Base-by-base conservation (phyloP, 2,329 filamentous ascomycete genomes). In the Pyrenochaeta sp. region DNA sequence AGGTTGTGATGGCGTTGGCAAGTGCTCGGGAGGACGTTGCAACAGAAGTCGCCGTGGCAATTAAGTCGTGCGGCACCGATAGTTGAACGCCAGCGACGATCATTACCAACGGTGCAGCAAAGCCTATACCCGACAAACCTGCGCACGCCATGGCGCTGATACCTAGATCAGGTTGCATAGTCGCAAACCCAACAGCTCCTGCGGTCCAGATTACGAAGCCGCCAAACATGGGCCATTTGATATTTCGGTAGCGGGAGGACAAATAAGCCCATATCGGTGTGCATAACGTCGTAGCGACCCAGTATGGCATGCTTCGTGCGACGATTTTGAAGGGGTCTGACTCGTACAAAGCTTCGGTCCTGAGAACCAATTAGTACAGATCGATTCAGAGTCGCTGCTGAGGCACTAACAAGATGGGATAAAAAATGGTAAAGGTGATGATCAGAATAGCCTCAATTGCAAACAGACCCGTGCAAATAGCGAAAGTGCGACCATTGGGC, bases 341-440 rank as follows among this genome's bases (percentile, higher is more conserved):
- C n/a, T n/a, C n/a, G n/a, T n/a, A n/a, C n/a, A n/a, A n/a, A n/a
- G n/a, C n/a, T n/a, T n/a, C n/a, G n/a, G n/a, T n/a, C n/a, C n/a
- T n/a, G n/a, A n/a, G n/a, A n/a, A n/a, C n/a, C n/a, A n/a, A n/a
- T n/a, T n/a, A n/a, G n/a, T n/a, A n/a, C n/a, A n/a, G n/a, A n/a
- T n/a, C n/a, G n/a, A n/a, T n/a, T n/a, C n/a, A n/a, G n/a, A n/a
- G n/a, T n/a, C n/a, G n/a, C n/a, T n/a, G n/a, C n/a, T n/a, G n/a
- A n/a, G n/a, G n/a, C 14, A 30, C 28, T 30, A n/a, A 34, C 30
- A 17, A 18, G 30, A 34, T 34, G 30, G 30, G 30, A 34, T 34
- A 34, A 13, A 34, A 34, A 17, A 34, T 19, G 17, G 30, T 34
- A 7, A 19, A 17, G 10, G 30, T 19, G 8, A 34, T 17, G 17